Evolutionary conservation across 164 flowering plant genomes (phyloP).

Genomic region (Vitis rupestris): DNA sequence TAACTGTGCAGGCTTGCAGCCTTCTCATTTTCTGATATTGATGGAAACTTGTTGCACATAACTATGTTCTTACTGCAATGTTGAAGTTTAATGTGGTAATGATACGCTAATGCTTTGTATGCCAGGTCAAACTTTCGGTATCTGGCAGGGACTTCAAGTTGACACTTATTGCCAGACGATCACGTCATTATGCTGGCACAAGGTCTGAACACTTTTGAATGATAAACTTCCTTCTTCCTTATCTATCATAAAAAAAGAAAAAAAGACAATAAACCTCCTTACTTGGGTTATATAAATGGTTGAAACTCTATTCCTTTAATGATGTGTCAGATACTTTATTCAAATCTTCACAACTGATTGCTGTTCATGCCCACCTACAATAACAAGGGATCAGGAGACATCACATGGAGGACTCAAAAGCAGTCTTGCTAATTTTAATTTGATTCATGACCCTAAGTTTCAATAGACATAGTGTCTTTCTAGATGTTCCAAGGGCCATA

Average conservation of each 20-base stretch:
- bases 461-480: not conserved
- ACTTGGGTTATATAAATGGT: not conserved
- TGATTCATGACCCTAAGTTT: not conserved
- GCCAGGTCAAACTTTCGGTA: slow-evolving; percentile 45
- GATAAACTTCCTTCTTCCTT: not conserved
- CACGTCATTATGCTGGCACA: slow-evolving; percentile 98
- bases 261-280: too few species aligned
- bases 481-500: not conserved
- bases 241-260: too few species aligned
- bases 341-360: not conserved
- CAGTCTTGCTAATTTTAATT: not conserved
- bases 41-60: not conserved
- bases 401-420: not conserved
- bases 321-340: not conserved
- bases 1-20: not conserved
- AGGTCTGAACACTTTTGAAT: slow-evolving; percentile 47
- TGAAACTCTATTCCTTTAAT: not conserved
- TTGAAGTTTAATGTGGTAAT: not conserved
- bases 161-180: slow-evolving; percentile 94
- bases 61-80: not conserved
- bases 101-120: slow-evolving; percentile 34
- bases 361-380: not conserved
- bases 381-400: not conserved
- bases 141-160: slow-evolving; percentile 66
- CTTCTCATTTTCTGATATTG: not conserved